Conservation (phyloP, 2,329 filamentous ascomycete genomes). For the Periconia sp. region DNA sequence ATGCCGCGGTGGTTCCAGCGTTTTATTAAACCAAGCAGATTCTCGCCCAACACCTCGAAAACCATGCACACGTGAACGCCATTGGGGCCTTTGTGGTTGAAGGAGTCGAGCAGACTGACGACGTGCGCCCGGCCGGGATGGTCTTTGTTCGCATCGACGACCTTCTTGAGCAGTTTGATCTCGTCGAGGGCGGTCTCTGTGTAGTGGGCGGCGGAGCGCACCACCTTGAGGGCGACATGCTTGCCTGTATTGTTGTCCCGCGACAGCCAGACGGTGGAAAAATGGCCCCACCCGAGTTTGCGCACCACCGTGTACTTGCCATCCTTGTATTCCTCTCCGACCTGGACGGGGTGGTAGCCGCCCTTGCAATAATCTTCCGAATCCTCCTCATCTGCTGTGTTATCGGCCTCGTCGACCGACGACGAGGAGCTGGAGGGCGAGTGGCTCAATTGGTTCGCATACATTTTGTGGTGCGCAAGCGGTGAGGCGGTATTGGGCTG, state of each 20-base stretch:
- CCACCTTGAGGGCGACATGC: slow-evolving; percentile 97
- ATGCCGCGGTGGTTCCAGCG: slow-evolving; percentile 98
- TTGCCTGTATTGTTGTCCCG: slow-evolving; percentile 86
- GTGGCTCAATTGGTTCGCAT: slow-evolving; percentile 66
- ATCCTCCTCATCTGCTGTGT: slow-evolving; percentile 97
- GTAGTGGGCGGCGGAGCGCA: slow-evolving; percentile 96
- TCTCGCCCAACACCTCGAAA: slow-evolving; percentile 96
- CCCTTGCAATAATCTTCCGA: slow-evolving; percentile 99
- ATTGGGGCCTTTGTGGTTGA: slow-evolving; percentile 96
- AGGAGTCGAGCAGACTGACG: slow-evolving; percentile 93
- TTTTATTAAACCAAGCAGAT: slow-evolving; percentile 93
- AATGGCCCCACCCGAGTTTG: slow-evolving; percentile 98
- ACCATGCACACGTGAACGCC: slow-evolving; percentile 99
- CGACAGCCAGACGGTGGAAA: slow-evolving; percentile 92
- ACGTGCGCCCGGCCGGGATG: slow-evolving; percentile 95
- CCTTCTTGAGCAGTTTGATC: slow-evolving; percentile 97
- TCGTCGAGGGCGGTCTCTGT: slow-evolving; percentile 99
- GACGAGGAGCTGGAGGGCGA: slow-evolving; percentile 80
- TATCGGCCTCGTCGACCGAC: slow-evolving; percentile 81
- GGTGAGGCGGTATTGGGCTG: slow-evolving; percentile 56
- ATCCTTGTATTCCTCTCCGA: slow-evolving; percentile 97
- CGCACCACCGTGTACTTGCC: slow-evolving; percentile 95
- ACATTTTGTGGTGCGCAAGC: slow-evolving; percentile 53
- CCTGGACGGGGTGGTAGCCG: slow-evolving; percentile 92
- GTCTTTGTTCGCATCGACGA: slow-evolving; percentile 91